These are phyloP conservation scores for Fraxinus latifolia DNA, from an alignment of 305 asterid genomes.

Conservation along the genomic window DNA sequence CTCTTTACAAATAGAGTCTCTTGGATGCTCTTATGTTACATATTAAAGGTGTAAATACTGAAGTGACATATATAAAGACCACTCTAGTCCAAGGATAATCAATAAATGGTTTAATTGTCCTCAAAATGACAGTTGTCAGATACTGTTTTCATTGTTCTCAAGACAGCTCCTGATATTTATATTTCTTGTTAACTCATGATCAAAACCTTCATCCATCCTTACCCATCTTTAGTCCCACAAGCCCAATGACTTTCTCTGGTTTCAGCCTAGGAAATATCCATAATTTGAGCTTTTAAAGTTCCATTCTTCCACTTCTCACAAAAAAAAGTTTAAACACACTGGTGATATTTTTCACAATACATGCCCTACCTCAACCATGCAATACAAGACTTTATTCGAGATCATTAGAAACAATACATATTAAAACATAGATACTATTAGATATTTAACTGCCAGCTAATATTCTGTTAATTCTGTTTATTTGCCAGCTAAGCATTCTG, in stretches of 20 bases:
- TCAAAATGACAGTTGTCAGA: neutral
- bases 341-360: neutral
- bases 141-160: neutral
- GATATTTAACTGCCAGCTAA: no score
- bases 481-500: no score
- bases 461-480: no score
- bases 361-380: neutral
- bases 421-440: conserved; percentile 8
- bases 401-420: neutral
- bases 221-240: neutral
- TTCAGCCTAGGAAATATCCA: neutral
- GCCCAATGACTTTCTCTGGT: neutral
- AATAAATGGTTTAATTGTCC: neutral
- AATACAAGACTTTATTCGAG: neutral
- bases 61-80: neutral
- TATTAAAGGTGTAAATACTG: neutral
- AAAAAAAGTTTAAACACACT: neutral
- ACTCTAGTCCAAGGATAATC: neutral
- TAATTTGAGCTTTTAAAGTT: neutral
- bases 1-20: neutral
- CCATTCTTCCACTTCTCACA: neutral
- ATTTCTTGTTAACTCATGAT: neutral
- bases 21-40: neutral
- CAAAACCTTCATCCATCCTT: neutral
- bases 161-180: neutral